Evolutionary conservation across 129 eudicot genomes (phyloP).

Genomic region (Logfia minima): DNA sequence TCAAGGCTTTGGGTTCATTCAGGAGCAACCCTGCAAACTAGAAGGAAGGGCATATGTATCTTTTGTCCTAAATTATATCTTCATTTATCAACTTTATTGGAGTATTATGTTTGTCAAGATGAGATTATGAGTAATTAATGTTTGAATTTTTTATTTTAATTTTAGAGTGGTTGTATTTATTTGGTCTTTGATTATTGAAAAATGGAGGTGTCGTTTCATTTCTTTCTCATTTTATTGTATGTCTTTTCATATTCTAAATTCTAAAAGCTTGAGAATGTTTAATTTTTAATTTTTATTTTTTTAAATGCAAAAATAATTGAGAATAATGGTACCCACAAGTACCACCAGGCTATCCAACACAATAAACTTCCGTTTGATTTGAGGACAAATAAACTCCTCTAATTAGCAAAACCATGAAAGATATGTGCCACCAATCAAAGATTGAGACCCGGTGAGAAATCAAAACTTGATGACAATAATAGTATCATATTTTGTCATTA

Average conservation of each 20-base stretch:
- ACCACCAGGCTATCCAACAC: too few relatives aligned
- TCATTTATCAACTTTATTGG: conserved; percentile 27
- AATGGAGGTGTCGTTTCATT: conserved; percentile 18
- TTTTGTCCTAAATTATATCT: conserved; percentile 20
- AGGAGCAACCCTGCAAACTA: conserved; percentile 78
- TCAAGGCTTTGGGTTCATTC: conserved; percentile 88
- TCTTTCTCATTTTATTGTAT: neutral
- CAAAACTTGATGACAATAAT: too few relatives aligned
- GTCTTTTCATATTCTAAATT: neutral
- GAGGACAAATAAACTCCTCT: too few relatives aligned
- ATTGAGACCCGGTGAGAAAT: too few relatives aligned
- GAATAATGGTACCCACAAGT: too few relatives aligned
- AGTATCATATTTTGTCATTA: too few relatives aligned
- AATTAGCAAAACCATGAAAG: too few relatives aligned
- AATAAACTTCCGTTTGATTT: too few relatives aligned
- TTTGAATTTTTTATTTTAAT: conserved; percentile 15
- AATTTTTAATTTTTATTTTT: too few relatives aligned
- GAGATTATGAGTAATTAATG: conserved; percentile 18
- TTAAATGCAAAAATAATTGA: too few relatives aligned
- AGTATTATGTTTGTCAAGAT: conserved; percentile 3
- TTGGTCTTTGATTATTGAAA: conserved; percentile 26
- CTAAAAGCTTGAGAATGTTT: too few relatives aligned
- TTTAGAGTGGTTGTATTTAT: conserved; percentile 28
- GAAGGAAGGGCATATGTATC: conserved; percentile 21
- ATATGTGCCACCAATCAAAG: too few relatives aligned